Evolutionary conservation across 129 eudicot genomes (phyloP).

Genomic region (Pseudognaphalium luteoalbum): DNA sequence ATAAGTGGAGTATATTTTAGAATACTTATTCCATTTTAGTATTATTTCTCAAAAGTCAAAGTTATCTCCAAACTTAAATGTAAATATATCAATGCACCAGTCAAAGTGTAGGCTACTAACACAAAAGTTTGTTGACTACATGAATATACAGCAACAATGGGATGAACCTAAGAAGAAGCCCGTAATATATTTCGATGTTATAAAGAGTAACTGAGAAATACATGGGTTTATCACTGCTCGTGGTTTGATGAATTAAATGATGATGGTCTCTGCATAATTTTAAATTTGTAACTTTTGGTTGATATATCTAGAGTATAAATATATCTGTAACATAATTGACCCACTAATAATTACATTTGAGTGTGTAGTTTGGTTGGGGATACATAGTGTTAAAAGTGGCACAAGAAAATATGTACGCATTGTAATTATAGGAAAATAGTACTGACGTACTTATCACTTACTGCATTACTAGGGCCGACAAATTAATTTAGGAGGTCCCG

Average conservation of each 20-base stretch:
- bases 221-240: background rate
- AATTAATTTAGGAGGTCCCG: no score
- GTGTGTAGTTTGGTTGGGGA: no score
- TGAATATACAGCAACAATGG: constrained; percentile 23
- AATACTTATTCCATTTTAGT: background rate
- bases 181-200: constrained; percentile 4
- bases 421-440: no score
- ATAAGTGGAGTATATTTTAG: no score
- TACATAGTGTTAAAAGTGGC: background rate
- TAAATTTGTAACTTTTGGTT: constrained; percentile 5
- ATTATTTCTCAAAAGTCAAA: background rate
- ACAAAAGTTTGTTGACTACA: constrained; percentile 7
- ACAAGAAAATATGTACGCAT: background rate
- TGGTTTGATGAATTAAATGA: background rate
- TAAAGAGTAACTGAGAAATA: constrained; percentile 6
- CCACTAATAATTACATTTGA: no score
- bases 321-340: background rate
- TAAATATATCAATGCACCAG: background rate
- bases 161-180: constrained; percentile 19
- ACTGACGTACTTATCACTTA: background rate
- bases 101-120: background rate
- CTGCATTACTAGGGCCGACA: no score
- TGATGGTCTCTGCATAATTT: background rate
- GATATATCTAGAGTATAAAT: background rate
- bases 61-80: background rate